Evolutionary conservation across 495 filamentous ascomycete genomes (phyloP), one percentile per base, ranked within the genome.

Genomic region (Monascus purpureus): DNA sequence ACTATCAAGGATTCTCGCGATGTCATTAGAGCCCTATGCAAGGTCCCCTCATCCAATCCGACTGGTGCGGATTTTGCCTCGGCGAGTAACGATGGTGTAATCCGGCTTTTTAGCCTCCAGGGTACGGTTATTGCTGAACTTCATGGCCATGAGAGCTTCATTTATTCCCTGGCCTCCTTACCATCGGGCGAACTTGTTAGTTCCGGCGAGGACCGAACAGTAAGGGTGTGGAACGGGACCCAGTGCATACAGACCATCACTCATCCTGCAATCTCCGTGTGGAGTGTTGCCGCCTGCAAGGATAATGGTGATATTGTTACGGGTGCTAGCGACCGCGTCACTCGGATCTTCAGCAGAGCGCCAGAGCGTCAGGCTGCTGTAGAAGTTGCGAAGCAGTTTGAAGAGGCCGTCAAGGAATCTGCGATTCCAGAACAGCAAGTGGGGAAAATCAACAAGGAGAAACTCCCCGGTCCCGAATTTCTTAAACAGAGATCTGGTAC

Each of bases 251-350:
- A 99, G 56, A 93, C 85, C 8, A 96, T 99, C 37, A 94, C 87
- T 3, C 92, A 94, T 50, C 92, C 92, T 22, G 92, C 92, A 8
- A 93, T 95, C 23, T 94, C 87, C 0, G 86, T 99, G 1, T 99
- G 92, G 92, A 61, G 72, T 25, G 82, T 99, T 25, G 82, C 86
- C 3, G 82, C 69, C 14, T 90, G 82, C 45, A 28, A 61, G 4
- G 76, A 78, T 30, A 93, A 70, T 35, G 88, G 90, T 25, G 92
- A 99, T 49, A 88, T 99, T 45, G 83, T 81, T 9, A 83, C 75
- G 5, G 92, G 92, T 31, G 80, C 88, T 13, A 96, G 90, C 54
- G 92, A 99, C 46, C 75, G 79, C 18, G 63, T 90, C 32, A 75
- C 83, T 13, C 76, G 92, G 25, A 63, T 96, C 19, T 99, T 96